A percentile compares a stretch with the other conserved stretches of the same genome.
These are phyloP conservation scores for Thermothelomyces thermophilus DNA, from an alignment of 2,329 filamentous ascomycete genomes.

Conservation along the genomic window DNA sequence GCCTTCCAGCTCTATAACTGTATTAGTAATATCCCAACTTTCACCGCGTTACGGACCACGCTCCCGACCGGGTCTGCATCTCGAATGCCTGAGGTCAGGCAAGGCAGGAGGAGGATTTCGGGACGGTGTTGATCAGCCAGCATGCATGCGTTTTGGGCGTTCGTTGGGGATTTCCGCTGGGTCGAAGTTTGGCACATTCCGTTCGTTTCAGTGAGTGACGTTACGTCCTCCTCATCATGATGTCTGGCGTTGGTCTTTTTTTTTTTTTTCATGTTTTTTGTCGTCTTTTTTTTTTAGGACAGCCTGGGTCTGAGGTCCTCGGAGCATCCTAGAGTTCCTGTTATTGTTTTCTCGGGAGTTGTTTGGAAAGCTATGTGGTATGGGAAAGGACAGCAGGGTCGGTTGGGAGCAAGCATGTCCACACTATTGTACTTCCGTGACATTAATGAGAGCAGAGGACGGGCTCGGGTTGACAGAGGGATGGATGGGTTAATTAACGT, in stretches of 20 bases:
- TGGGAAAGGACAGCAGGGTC: neutral
- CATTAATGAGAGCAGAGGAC: constrained; percentile 2
- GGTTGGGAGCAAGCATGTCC: neutral
- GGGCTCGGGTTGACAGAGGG: neutral
- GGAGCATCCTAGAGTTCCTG: constrained; percentile 1
- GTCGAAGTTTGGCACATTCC: neutral
- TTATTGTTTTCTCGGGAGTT: neutral
- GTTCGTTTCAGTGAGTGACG: neutral
- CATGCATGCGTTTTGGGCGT: constrained; percentile 2
- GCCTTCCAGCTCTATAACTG: neutral
- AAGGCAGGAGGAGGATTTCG: neutral
- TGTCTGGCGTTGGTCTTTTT: too few species aligned
- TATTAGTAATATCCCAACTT: neutral
- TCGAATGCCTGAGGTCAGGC: neutral
- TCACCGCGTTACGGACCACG: too few species aligned
- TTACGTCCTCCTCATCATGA: too few species aligned
- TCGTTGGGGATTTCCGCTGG: neutral
- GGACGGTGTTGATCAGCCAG: neutral
- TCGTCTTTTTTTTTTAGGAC: too few species aligned
- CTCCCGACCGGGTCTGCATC: too few species aligned
- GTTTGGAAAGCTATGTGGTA: neutral
- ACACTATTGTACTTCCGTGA: neutral
- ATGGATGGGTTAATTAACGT: neutral
- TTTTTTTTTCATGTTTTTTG: too few species aligned
- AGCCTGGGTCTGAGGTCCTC: too few species aligned